A percentile compares a stretch with the other conserved stretches of the same genome.
Evolutionary conservation across 2,329 filamentous ascomycete species (phyloP).

Genomic region (Blumeria hordei): DNA sequence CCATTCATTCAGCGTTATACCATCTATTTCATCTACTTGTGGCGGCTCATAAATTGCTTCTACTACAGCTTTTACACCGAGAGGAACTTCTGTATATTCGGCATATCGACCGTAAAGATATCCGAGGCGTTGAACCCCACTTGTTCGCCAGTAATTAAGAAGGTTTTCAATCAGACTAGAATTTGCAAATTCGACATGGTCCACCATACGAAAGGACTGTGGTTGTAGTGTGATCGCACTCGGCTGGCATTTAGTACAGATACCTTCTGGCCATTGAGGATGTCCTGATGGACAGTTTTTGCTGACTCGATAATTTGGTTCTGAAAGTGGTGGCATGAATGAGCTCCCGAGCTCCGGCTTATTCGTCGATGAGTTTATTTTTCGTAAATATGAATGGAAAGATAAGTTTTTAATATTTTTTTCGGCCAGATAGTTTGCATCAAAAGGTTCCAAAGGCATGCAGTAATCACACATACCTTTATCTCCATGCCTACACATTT

Average conservation of each 20-base stretch:
- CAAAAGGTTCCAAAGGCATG: slow-evolving; percentile 87
- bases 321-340: slow-evolving; percentile 82
- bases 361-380: slow-evolving; percentile 90
- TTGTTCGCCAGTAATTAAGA: slow-evolving; percentile 75
- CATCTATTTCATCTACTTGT: slow-evolving; percentile 71
- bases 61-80: slow-evolving; percentile 85
- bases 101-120: slow-evolving; percentile 80
- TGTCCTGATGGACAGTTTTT: slow-evolving; percentile 82
- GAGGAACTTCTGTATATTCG: slow-evolving; percentile 76
- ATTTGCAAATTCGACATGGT: slow-evolving; percentile 89
- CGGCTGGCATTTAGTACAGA: slow-evolving; percentile 94
- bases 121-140: slow-evolving; percentile 62
- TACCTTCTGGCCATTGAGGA: slow-evolving; percentile 80
- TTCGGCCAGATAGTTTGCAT: slow-evolving; percentile 66
- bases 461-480: slow-evolving; percentile 99
- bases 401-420: slow-evolving; percentile 98
- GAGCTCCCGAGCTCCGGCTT: slow-evolving; percentile 84
- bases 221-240: slow-evolving; percentile 90
- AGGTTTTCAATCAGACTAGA: slow-evolving; percentile 70
- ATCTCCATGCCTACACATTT: slow-evolving; percentile 85
- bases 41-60: slow-evolving; percentile 95
- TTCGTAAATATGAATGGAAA: slow-evolving; percentile 82
- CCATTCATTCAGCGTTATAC: slow-evolving; percentile 67
- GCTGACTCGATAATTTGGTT: slow-evolving; percentile 79
- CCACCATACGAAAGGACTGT: slow-evolving; percentile 87